A percentile compares a stretch with the other conserved stretches of the same genome.
Evolutionary conservation across 495 filamentous ascomycete species (phyloP).

Genomic region (Aspergillus ostianus): DNA sequence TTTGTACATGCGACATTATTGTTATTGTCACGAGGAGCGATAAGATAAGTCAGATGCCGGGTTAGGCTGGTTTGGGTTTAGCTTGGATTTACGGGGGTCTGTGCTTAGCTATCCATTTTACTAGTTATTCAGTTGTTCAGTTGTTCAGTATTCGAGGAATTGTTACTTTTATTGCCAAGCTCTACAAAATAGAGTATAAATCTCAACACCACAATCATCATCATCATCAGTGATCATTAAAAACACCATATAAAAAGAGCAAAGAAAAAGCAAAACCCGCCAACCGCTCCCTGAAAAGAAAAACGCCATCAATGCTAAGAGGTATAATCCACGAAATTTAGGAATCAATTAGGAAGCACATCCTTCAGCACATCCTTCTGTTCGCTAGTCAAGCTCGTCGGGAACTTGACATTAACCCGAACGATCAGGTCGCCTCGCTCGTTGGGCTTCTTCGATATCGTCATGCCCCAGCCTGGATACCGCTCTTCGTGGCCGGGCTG

Average conservation of each 20-base stretch:
- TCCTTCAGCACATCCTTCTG: constrained; percentile 81
- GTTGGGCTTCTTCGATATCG: constrained; percentile 79
- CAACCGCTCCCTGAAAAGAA: constrained; percentile 17
- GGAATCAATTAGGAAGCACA: constrained; percentile 53
- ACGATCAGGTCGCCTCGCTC: constrained; percentile 85
- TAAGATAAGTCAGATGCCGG: constrained; percentile 1
- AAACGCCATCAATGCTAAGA: constrained; percentile 36
- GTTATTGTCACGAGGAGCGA: not conserved
- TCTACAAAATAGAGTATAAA: constrained; percentile 5
- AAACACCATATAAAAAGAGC: not conserved
- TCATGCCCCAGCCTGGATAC: constrained; percentile 89
- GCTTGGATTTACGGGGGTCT: not conserved
- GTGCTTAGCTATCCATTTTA: not conserved
- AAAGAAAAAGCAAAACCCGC: not conserved
- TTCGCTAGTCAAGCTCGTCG: constrained; percentile 63
- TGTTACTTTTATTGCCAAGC: not conserved
- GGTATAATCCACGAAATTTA: constrained; percentile 10
- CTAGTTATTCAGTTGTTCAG: not conserved
- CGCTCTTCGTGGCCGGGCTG: constrained; percentile 73
- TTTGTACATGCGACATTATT: not conserved
- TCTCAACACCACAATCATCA: constrained; percentile 7
- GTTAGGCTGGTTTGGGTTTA: not conserved
- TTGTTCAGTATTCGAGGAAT: not conserved
- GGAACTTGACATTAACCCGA: constrained; percentile 90
- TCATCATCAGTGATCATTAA: constrained; percentile 17